Evolutionary conservation across 805 yeast genomes (phyloP).

Genomic region (Sugiyamaella marilandica): DNA sequence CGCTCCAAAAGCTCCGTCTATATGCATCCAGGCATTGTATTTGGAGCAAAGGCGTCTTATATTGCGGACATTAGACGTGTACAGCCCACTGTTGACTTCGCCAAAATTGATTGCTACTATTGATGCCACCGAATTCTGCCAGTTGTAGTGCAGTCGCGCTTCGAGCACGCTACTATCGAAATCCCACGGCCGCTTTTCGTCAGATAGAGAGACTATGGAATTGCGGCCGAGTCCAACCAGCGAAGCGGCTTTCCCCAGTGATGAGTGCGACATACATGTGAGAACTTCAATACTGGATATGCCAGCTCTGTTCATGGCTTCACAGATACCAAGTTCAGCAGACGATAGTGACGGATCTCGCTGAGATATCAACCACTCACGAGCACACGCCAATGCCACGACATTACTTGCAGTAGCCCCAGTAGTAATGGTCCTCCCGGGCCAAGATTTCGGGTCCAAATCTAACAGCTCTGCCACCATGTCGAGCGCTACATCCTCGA

Average conservation of each 20-base stretch:
- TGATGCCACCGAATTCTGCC: conserved; percentile 1
- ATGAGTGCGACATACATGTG: conserved; percentile 18
- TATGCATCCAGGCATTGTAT: conserved; percentile 24
- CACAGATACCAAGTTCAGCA: conserved; percentile 18
- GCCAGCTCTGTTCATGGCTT: conserved; percentile 15
- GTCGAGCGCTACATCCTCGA: conserved; percentile 14
- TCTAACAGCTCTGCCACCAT: conserved; percentile 19
- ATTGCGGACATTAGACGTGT: conserved; percentile 12
- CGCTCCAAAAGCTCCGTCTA: conserved; percentile 26
- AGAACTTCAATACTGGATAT: conserved; percentile 16
- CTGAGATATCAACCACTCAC: conserved; percentile 15
- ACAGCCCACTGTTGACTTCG: conserved; percentile 25
- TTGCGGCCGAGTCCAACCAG: conserved; percentile 23
- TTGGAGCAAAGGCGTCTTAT: conserved; percentile 19
- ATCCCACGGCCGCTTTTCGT: conserved; percentile 16
- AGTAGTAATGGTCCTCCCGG: conserved; percentile 21
- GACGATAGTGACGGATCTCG: neutral
- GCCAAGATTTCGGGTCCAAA: conserved; percentile 11
- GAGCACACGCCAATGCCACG: conserved; percentile 19
- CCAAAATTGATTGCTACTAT: conserved; percentile 22
- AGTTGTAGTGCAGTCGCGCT: conserved; percentile 1
- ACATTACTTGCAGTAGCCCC: conserved; percentile 27
- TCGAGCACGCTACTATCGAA: conserved; percentile 18
- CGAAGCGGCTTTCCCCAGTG: conserved; percentile 21
- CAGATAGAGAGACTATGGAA: conserved; percentile 7